Evolutionary conservation across 2,329 filamentous ascomycete species (phyloP), one percentile per base, ranked within the genome.

Genomic region (Colletotrichum orchidophilum): DNA sequence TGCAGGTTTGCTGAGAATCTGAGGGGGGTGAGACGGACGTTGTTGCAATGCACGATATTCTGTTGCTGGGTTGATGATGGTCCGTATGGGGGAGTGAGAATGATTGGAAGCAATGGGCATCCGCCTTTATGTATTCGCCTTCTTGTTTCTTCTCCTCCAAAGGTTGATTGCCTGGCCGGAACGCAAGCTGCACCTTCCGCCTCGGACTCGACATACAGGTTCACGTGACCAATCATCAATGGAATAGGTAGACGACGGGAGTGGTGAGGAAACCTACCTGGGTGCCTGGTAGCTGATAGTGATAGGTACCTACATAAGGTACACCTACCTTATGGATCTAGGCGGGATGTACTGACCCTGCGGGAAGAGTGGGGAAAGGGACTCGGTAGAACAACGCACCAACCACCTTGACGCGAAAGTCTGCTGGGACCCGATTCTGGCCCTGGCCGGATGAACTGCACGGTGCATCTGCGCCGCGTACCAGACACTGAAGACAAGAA

Each of bases 361-460:
- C 49, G 33, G 60, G 31, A 57, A 46, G 12, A 18, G 52, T 46
- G 62, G 50, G 8, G 12, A n/a, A 15, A 46, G 39, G 18, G n/a
- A 46, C 39, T 5, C 29, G 18, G 6, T 13, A 24, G 27, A 15
- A 35, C 31, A 33, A 61, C 39, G 53, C 60, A 50, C 66, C 66
- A 58, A 65, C 66, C 60, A 69, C 60, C 66, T 27, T 46, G 31
- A 66, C 29, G 26, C n/a, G 35, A 58, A 46, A 21, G n/a, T 33
- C 42, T 42, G 66, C 61, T 46, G 50, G 66, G 31, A 66, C 53
- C 46, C 46, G 53, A 42, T 35, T 46, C 26, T 70, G 67, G 63
- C 63, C 68, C 57, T 31, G 39, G 42, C 55, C 52, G 27, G n/a
- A 26, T 26, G 31, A 15, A 35, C 46, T 55, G 62, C 66, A 66